Base-by-base conservation (phyloP, 208 protist species). In the Angomonas desouzai region DNA sequence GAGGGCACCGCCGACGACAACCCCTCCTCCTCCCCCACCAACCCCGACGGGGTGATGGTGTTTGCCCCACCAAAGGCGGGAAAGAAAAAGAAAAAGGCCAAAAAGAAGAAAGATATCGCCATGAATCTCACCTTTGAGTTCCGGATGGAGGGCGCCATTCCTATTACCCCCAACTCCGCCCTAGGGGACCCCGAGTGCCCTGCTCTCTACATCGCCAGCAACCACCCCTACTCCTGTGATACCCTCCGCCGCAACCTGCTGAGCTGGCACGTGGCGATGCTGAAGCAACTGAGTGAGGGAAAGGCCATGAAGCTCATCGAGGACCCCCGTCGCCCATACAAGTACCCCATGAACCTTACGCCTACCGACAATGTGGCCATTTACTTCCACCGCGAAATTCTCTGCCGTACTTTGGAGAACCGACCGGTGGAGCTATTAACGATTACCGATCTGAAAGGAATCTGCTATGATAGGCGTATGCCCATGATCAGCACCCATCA, bases 151-250 rank as follows among this genome's bases (percentile, higher is more conserved):
- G 57, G 48, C 20, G 76, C 87, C 28, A 69, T 72, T 28, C 66
- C 84, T 9, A 66, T 83, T 3, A 79, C 53, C 25, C 62, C 69
- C 43, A 62, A 68, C 4, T 74, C 79, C 20, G 76, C 79, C 2
- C 60, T 83, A 29, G 85, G 85, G 9, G 72, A 83, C 10, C 83
- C 71, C 0, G 66, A 82, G 45, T 79, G 76, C 53, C 61, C 68
- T 13, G 77, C 84, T 13, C 85, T 89, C 0, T 96, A 90, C 79
- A 88, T 98, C 60, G 92, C 92, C 11, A 96, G 91, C 71, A 96
- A 92, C 53, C 91, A 96, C 67, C 94, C 94, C 1, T 97, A 98
- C 76, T 76, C 84, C 4, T 97, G 92, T 73, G 62, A 48, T 18
- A 83, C 77, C 7, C 65, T 94, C 57, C 79, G 92, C 63, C 70